Base-by-base conservation (phyloP, 192 early-diverging fungal species). In the Backusella sp. region DNA sequence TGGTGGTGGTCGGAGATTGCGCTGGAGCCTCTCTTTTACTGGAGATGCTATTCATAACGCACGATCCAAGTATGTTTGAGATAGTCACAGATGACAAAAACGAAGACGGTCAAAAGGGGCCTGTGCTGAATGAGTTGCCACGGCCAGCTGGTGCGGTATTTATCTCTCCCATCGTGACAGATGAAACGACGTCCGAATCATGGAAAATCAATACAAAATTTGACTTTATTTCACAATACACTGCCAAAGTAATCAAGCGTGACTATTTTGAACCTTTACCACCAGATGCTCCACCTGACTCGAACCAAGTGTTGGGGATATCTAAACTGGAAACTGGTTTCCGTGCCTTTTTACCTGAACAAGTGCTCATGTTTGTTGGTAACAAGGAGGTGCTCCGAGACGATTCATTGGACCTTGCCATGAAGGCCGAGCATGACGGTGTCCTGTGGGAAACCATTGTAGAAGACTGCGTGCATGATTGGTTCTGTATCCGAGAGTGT, bases 381-480 rank as follows among this genome's bases (percentile, higher is more conserved):
- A 72, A 77, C 34, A 77, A 68, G 59, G 80, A 82, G 59, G 80
- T 82, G 12, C 53, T 82, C 15, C 72, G 76, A 15, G 80, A 82
- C 56, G 80, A 82, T 71, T 77, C 73, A 5, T 41, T 77, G 2
- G 73, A 78, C 28, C 68, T 82, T 19, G 80, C 66, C 9, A 69
- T 41, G 37, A 82, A 78, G 73, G 66, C 76, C 21, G 66, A 78
- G 9, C 67, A 75, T 3, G 76, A 82, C 30, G 80, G 80, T 19
- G 66, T 82, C 12, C 62, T 76, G 19, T 68, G 74, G n/a, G 73
- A 82, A 62, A 75, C 53, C 19, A 36, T 82, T 23, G 71, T 78
- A 41, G 80, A 82, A 28, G 76, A 77, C n/a, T 75, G 76, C 30
- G 76, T 82, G 1, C 80, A 82, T 68, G 80, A 82, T 74, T 82